Evolutionary conservation across 768 basidiomycete species (phyloP).

Genomic region (Boletus tomentosulus): DNA sequence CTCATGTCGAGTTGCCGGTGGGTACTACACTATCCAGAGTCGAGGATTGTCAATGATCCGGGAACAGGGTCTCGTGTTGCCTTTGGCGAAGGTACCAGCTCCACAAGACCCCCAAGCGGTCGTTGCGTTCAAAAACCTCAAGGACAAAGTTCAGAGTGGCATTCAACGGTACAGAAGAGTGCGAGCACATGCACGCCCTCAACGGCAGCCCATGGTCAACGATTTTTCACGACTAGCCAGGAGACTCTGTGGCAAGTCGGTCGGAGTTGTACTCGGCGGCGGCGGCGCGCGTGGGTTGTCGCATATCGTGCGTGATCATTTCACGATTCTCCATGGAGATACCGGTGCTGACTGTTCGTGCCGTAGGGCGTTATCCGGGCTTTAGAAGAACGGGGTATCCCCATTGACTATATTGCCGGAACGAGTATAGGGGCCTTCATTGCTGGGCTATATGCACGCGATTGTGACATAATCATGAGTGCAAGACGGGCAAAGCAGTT

Average conservation of each 20-base stretch:
- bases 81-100: conserved; percentile 54
- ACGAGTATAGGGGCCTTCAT: conserved; percentile 92
- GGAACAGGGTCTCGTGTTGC: conserved; percentile 62
- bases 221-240: conserved; percentile 93
- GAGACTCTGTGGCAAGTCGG: conserved; percentile 86
- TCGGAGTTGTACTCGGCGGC: conserved; percentile 92
- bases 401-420: conserved; percentile 92
- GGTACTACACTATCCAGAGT: conserved; percentile 17
- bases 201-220: conserved; percentile 76
- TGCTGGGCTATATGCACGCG: conserved; percentile 91
- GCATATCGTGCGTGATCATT: conserved; percentile 49
- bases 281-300: conserved; percentile 93
- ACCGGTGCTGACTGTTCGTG: conserved; percentile 4
- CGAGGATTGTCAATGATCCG: conserved; percentile 2
- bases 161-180: conserved; percentile 83
- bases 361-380: conserved; percentile 86
- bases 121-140: conserved; percentile 84
- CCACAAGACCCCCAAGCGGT: conserved; percentile 86
- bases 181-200: conserved; percentile 57
- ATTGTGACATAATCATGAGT: conserved; percentile 85
- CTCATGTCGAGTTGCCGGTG: conserved; percentile 89
- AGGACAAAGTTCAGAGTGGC: conserved; percentile 84
- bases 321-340: conserved; percentile 8
- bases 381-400: conserved; percentile 86
- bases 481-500: conserved; percentile 89